Evolutionary conservation across 2,329 filamentous ascomycete species (phyloP), one percentile per base, ranked within the genome.

Genomic region (Epichloe typhina): DNA sequence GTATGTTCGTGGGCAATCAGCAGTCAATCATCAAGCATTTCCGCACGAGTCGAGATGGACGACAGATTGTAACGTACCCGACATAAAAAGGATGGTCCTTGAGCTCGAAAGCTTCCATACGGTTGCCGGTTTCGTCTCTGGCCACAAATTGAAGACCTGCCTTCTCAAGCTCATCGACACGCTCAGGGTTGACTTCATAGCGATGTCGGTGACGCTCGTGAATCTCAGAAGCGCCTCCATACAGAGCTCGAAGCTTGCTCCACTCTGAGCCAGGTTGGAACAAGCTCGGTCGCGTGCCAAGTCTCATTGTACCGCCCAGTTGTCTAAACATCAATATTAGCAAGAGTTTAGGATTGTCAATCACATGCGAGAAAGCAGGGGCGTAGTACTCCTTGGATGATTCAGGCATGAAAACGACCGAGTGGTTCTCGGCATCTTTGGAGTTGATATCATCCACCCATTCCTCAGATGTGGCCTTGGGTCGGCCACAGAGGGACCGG

Each of bases 321-420:
- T 84, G 51, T 12, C 51, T 52, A 12, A 21, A 39, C 12, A 13
- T 36, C 3, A 15, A 15, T 17, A 46, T 52, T 3, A 50, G 51
- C 33, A 23, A 19, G 12, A 2, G 17, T 13, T 12, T 7, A 11
- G 53, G 33, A 9, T 15, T 36, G 4, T 23, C 11, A 47, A 17
- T n/a, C 4, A 36, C 15, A n/a, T 11, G 9, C 39, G 3, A 19
- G 2, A 15, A 8, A 40, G 11, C 23, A 13, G n/a, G 9, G n/a
- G 35, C 47, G 33, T 46, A 67, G 33, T 46, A 67, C 59, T 68
- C 66, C 57, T 69, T 71, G 54, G 64, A 67, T 5, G 62, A 66
- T 60, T 96, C 91, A 2, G 91, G 91, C 93, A 97, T 98, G 70
- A 86, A 91, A 58, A 97, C 79, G 57, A 98, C 81, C 31, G 87